Base-by-base conservation (phyloP, 768 basidiomycete species). In the Leccinum uliginosum region DNA sequence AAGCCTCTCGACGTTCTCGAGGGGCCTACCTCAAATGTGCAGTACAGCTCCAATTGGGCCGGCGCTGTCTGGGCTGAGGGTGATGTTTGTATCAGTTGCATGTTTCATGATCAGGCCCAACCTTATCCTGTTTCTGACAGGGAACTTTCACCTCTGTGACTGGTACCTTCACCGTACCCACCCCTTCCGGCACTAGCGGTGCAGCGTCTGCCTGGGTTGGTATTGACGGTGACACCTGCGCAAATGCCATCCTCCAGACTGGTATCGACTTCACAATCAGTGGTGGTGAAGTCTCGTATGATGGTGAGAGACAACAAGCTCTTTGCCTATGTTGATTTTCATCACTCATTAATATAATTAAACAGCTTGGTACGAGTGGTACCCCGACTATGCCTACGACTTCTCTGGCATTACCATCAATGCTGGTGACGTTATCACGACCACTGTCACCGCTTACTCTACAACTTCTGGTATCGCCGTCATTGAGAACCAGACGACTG, bases 291-390 rank as follows among this genome's bases (percentile, higher is more conserved):
- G 51, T 32, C 27, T 30, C 56, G 23, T 62, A 57, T 40, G 53
- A 54, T 52, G 58, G 58, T 57, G n/a, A 53, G 61, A 24, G 29
- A 45, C 45, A 10, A 5, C 6, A 0, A 34, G 3, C 14, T 2
- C 40, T 43, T 43, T 43, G 4, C 2, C 4, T 19, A 11, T 9
- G 1, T 10, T n/a, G 35, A 10, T 44, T 53, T 29, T 57, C 26
- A 58, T 35, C 0, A 3, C 24, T 40, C 17, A 24, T 44, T 43
- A 19, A n/a, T n/a, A n/a, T n/a, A n/a, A 19, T 43, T 34, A 12
- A 46, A 50, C 24, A 65, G 66, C 64, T 53, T 67, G 66, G 66
- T 66, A 58, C 44, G 66, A 67, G 24, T 68, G 59, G 66, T 59
- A 45, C 54, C 62, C 67, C 55, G 54, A 44, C 51, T 57, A 26